Conservation (phyloP, 1,284 basidiomycete species). For the Trichosporon inkin region DNA sequence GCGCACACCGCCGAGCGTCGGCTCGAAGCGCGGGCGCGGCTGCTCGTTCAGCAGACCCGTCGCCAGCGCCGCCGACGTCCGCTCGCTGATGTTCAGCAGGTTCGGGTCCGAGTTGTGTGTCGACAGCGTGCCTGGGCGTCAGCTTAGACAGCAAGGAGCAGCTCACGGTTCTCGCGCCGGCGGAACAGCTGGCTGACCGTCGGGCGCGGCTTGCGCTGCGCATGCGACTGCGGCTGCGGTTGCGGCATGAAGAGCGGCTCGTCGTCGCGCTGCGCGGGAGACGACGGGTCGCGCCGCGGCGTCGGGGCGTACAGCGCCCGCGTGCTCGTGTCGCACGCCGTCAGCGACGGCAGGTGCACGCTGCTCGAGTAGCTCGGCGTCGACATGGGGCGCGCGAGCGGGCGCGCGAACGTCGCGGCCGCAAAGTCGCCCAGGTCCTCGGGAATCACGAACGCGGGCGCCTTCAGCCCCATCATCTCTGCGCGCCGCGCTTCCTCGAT, state of each 20-base stretch:
- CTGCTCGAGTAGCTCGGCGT: constrained; percentile 32
- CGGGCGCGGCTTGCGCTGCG: background rate
- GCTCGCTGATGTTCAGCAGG: background rate
- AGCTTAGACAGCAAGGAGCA: background rate
- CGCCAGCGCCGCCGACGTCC: background rate
- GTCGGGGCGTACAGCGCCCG: background rate
- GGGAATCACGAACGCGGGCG: constrained; percentile 33
- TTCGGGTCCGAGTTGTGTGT: background rate
- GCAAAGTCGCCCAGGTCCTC: constrained; percentile 33
- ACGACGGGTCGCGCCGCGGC: background rate
- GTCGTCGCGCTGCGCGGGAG: background rate
- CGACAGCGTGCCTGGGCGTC: background rate
- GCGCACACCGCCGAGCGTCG: background rate
- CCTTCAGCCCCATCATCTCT: constrained; percentile 38
- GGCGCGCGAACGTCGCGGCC: background rate
- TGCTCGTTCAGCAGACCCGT: background rate
- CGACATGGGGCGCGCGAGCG: constrained; percentile 27
- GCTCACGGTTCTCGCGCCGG: background rate
- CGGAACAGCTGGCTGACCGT: constrained; percentile 1
- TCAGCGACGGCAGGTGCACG: constrained; percentile 12
- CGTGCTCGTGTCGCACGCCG: background rate
- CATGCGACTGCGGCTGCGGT: too few relatives aligned
- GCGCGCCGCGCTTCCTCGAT: constrained; percentile 47
- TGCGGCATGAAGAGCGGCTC: background rate
- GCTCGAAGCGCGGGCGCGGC: background rate